Evolutionary conservation across 2,329 filamentous ascomycete genomes (phyloP).

Genomic region (Hymenoscyphus linearis): DNA sequence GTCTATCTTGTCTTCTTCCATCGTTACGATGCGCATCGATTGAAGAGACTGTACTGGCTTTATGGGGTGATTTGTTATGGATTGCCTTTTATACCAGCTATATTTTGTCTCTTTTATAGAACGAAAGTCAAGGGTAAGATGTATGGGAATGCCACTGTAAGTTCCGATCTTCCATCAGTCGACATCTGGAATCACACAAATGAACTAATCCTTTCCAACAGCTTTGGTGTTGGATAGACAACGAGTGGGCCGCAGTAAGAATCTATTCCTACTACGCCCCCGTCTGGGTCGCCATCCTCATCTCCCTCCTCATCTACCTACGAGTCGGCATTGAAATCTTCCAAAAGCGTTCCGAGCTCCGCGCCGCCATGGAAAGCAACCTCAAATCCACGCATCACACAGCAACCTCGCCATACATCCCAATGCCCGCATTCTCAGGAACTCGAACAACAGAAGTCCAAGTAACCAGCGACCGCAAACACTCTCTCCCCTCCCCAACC

Average conservation of each 20-base stretch:
- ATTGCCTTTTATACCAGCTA: constrained; percentile 46
- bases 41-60: constrained; percentile 49
- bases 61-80: constrained; percentile 52
- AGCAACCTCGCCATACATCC: neutral
- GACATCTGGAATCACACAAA: neutral
- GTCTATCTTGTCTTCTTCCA: constrained; percentile 57
- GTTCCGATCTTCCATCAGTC: neutral
- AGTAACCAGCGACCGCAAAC: constrained; percentile 12
- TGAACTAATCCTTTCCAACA: constrained; percentile 1
- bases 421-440: constrained; percentile 25
- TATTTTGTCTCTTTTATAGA: constrained; percentile 49
- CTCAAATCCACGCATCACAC: constrained; percentile 15
- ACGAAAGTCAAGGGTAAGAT: constrained; percentile 29
- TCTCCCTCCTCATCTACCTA: constrained; percentile 61
- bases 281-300: constrained; percentile 58
- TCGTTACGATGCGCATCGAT: constrained; percentile 44
- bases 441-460: constrained; percentile 24
- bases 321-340: constrained; percentile 61
- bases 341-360: constrained; percentile 57
- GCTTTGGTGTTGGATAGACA: constrained; percentile 76
- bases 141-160: constrained; percentile 35
- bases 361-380: constrained; percentile 29
- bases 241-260: constrained; percentile 63
- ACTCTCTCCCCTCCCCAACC: neutral
- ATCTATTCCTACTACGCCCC: constrained; percentile 71